These are phyloP conservation scores for Saturnispora ahearnii DNA, from an alignment of 805 yeast species.

Conservation along the genomic window DNA sequence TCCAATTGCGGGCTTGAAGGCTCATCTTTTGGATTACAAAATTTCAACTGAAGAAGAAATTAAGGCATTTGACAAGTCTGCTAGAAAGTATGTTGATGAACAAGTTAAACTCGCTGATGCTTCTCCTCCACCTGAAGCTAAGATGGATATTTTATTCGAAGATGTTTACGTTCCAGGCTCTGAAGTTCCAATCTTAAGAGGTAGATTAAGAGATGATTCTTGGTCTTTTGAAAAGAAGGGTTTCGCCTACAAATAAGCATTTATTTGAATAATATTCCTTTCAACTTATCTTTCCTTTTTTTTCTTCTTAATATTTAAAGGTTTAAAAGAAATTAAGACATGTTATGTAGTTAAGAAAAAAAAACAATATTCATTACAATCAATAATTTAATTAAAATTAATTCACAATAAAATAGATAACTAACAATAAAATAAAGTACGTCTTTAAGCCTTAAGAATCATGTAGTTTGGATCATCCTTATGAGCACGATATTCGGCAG, in stretches of 20 bases:
- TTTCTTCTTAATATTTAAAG: not conserved
- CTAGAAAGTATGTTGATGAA: slow-evolving; percentile 90
- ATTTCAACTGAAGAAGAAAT: slow-evolving; percentile 93
- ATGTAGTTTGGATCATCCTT: slow-evolving; percentile 42
- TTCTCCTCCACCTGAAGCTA: slow-evolving; percentile 92
- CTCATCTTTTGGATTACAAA: slow-evolving; percentile 67
- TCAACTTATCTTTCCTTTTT: not conserved
- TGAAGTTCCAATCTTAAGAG: slow-evolving; percentile 88
- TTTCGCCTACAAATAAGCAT: slow-evolving; percentile 29
- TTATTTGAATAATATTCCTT: not conserved
- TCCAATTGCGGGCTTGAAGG: slow-evolving; percentile 94
- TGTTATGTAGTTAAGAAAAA: not conserved
- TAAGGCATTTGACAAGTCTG: slow-evolving; percentile 90
- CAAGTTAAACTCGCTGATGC: slow-evolving; percentile 91
- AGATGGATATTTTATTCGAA: slow-evolving; percentile 88
- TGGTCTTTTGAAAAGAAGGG: slow-evolving; percentile 46
- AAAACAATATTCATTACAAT: not conserved
- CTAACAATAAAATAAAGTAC: not conserved
- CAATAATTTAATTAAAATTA: not conserved
- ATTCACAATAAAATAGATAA: not conserved
- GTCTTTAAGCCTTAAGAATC: slow-evolving; percentile 18
- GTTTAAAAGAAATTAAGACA: not conserved
- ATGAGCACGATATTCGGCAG: slow-evolving; percentile 37
- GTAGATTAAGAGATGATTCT: slow-evolving; percentile 92
- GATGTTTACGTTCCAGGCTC: slow-evolving; percentile 94